phyloP scores from a whole-genome alignment of 345 rosid genomes.

The Jatropha curcas region DNA sequence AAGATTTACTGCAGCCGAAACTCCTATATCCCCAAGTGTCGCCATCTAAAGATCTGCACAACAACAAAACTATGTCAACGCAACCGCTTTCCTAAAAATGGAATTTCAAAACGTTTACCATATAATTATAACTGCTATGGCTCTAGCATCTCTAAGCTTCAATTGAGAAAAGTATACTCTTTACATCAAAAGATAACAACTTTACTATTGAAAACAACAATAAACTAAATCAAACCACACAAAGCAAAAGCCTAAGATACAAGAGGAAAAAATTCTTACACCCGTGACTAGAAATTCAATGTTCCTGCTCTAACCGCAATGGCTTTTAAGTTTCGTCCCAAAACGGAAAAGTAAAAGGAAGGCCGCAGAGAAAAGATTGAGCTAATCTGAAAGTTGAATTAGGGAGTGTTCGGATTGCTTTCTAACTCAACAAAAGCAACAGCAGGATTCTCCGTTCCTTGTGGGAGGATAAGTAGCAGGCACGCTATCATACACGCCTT shows the following conservation, averaged over 20 bases:
- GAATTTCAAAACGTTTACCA: neutral
- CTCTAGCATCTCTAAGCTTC: neutral
- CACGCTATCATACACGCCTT: conserved; percentile 24
- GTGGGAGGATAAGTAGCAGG: conserved; percentile 18
- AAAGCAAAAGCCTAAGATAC: neutral
- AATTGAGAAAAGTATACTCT: neutral
- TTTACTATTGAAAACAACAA: neutral
- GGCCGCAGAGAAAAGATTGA: neutral
- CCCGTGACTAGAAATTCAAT: no score
- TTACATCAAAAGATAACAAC: neutral
- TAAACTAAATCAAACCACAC: neutral
- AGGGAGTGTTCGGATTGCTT: conserved; percentile 37
- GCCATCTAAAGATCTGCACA: conserved; percentile 54
- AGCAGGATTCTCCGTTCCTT: conserved; percentile 12
- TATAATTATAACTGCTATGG: neutral
- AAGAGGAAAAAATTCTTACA: neutral
- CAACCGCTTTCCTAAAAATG: neutral
- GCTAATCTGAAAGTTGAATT: conserved; percentile 18
- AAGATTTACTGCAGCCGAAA: conserved; percentile 76
- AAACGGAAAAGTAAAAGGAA: neutral
- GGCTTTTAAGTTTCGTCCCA: neutral
- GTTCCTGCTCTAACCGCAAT: neutral
- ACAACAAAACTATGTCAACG: neutral
- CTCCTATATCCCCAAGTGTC: conserved; percentile 78
- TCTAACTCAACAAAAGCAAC: conserved; percentile 27